Conservation (phyloP, 257 asterid species). For the Petunia axillaris region DNA sequence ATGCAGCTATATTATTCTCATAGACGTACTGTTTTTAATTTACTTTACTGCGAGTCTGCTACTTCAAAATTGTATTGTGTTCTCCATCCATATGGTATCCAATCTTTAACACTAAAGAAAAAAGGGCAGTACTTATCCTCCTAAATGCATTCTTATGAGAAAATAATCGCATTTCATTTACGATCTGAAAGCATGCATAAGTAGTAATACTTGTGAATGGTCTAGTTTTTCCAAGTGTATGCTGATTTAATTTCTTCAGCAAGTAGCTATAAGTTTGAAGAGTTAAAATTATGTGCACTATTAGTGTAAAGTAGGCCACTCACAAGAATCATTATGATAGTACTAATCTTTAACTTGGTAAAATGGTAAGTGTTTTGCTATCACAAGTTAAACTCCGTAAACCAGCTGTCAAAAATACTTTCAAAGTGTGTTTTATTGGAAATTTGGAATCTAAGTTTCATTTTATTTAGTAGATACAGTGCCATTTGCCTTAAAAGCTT, state of each 20-base stretch:
- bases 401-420: not conserved
- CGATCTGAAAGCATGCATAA: not conserved
- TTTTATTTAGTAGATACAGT: not conserved
- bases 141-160: not conserved
- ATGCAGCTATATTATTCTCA: not conserved
- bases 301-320: too few relatives aligned
- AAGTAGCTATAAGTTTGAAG: too few relatives aligned
- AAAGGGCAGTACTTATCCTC: not conserved
- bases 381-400: too few relatives aligned
- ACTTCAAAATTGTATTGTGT: not conserved
- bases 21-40: slow-evolving; percentile 18
- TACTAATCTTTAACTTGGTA: too few relatives aligned
- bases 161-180: not conserved
- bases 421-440: not conserved
- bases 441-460: not conserved
- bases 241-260: too few relatives aligned
- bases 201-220: not conserved
- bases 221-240: too few relatives aligned
- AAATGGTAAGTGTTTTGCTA: too few relatives aligned
- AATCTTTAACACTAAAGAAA: not conserved
- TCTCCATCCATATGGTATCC: not conserved
- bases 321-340: too few relatives aligned
- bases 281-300: too few relatives aligned
- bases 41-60: slow-evolving; percentile 19
- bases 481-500: not conserved